Evolutionary conservation across 345 rosid species (phyloP), one percentile per base, ranked within the genome.

Genomic region (Gossypium thurberi): DNA sequence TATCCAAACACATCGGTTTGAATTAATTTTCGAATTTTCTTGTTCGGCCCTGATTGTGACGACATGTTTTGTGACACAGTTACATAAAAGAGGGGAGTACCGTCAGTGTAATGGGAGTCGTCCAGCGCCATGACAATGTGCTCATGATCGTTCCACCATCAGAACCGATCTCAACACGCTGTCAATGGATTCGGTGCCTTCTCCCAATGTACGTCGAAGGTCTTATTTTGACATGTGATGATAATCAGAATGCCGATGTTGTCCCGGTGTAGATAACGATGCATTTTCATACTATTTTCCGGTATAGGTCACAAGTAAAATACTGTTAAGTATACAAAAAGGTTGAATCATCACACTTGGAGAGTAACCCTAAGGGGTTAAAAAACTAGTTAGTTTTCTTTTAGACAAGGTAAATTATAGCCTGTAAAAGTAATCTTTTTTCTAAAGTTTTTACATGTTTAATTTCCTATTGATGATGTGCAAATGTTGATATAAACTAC

Each of bases 41-140:
- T 33, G 40, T 26, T 65, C 23, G n/a, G 42, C 62, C 18, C 72
- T 62, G 69, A 71, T 68, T 50, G 73, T 33, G 69, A 53, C 14
- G 37, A 14, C 58, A 10, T 53, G 53, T 75, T 37, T 63, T 78
- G 70, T 65, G 55, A 60, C 20, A n/a, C 89, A 93, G 98, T 75
- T 89, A 85, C 56, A 87, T 93, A 73, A 88, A 90, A 82, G 98
- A 93, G 88, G 98, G 98, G 55, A 89, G 89, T 84, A 91, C 97
- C 0, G 91, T 93, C 14, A 93, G 98, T 71, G 97, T 90, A 64
- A 86, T 91, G 98, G 97, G 97, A 44, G 87, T 90, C 26, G 94
- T 91, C 25, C 89, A 86, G 55, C 90, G 94, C 57, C 97, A 90
- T 14, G 96, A 91, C 62, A 91, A 91, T 21, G 86, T 90, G 71